Conservation (phyloP, 1,139 yeast species). For the Candida tropicalis region DNA sequence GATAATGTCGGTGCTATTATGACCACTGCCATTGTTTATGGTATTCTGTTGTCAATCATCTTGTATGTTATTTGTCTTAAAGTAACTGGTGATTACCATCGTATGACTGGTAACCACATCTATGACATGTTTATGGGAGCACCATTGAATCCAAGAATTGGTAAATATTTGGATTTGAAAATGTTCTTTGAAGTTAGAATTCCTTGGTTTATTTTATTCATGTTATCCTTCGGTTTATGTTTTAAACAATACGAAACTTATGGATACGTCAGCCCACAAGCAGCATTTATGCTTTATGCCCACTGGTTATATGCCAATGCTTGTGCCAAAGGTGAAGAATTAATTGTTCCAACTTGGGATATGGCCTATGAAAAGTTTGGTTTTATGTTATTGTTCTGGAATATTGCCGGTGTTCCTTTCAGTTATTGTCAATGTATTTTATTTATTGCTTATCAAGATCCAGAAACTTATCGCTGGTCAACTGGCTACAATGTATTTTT, state of each 20-base stretch:
- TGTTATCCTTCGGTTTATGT: constrained; percentile 73
- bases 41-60: constrained; percentile 63
- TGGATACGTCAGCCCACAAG: constrained; percentile 80
- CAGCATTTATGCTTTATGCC: constrained; percentile 72
- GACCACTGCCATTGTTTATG: constrained; percentile 85
- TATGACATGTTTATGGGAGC: constrained; percentile 98
- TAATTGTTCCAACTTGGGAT: constrained; percentile 98
- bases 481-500: constrained; percentile 56
- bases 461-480: constrained; percentile 78
- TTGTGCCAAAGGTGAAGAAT: constrained; percentile 96
- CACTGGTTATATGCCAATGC: constrained; percentile 97
- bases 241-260: constrained; percentile 78
- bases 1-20: constrained; percentile 89
- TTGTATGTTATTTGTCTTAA: constrained; percentile 66
- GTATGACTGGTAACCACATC: constrained; percentile 88
- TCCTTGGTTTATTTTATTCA: constrained; percentile 93
- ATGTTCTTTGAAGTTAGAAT: constrained; percentile 97
- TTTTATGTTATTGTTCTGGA: constrained; percentile 97
- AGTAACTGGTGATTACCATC: constrained; percentile 73
- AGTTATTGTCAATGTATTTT: constrained; percentile 94
- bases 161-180: constrained; percentile 81
- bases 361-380: constrained; percentile 99
- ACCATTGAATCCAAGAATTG: constrained; percentile 93
- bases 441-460: constrained; percentile 79
- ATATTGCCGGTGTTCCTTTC: constrained; percentile 98